Conservation (phyloP, 495 filamentous ascomycete genomes). For the Penicillium dipodomyicola region DNA sequence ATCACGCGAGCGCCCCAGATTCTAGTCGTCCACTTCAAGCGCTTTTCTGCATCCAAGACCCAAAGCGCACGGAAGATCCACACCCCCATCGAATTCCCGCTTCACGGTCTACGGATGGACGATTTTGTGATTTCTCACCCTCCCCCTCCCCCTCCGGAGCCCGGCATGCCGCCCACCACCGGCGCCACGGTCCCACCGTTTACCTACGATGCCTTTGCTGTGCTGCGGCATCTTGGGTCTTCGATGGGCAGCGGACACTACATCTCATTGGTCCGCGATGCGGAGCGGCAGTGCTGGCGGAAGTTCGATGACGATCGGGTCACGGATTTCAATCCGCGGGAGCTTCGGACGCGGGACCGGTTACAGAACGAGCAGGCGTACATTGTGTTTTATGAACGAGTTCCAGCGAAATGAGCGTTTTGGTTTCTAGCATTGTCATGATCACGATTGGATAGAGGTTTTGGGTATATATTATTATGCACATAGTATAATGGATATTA, state of each 20-base stretch:
- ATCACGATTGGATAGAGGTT: slow-evolving; percentile 4
- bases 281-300: slow-evolving; percentile 59
- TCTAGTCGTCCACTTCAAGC: slow-evolving; percentile 74
- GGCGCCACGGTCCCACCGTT: slow-evolving; percentile 60
- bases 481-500: slow-evolving; percentile 2
- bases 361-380: slow-evolving; percentile 65
- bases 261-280: slow-evolving; percentile 62
- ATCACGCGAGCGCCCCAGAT: slow-evolving; percentile 69
- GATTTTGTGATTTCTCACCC: slow-evolving; percentile 52
- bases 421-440: slow-evolving; percentile 17
- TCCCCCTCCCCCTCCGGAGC: slow-evolving; percentile 28
- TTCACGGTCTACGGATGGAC: slow-evolving; percentile 62
- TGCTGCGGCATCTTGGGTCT: slow-evolving; percentile 64
- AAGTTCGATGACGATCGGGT: slow-evolving; percentile 63
- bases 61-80: slow-evolving; percentile 62
- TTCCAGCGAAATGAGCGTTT: slow-evolving; percentile 48
- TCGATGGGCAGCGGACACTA: slow-evolving; percentile 69
- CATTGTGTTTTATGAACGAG: slow-evolving; percentile 64
- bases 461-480: slow-evolving; percentile 13
- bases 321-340: slow-evolving; percentile 56
- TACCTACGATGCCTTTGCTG: slow-evolving; percentile 69
- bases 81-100: slow-evolving; percentile 65
- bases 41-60: slow-evolving; percentile 59
- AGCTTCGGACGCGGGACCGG: slow-evolving; percentile 44
- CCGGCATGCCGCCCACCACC: slow-evolving; percentile 17